A percentile compares a stretch with the other conserved stretches of the same genome.
These are phyloP conservation scores for Acanthochlamys bracteata DNA, from an alignment of 106 monocot genomes.

Conservation along the genomic window DNA sequence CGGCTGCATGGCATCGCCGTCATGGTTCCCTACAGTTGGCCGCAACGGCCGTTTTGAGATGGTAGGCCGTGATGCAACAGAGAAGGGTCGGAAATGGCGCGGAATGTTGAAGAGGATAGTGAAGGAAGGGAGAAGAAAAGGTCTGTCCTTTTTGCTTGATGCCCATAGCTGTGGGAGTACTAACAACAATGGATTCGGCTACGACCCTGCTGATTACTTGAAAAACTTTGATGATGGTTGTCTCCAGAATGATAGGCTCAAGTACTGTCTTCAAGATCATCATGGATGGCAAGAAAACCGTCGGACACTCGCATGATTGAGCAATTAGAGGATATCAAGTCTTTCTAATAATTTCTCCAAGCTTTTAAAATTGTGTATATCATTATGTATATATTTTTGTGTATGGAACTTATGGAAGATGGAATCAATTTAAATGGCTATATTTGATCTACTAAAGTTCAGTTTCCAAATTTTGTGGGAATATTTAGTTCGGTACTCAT, in stretches of 20 bases:
- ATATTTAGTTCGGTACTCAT: too few relatives aligned
- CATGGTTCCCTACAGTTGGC: constrained; percentile 14
- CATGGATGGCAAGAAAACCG: neutral
- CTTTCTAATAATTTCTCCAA: too few relatives aligned
- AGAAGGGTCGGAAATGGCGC: constrained; percentile 18
- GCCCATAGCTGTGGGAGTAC: neutral
- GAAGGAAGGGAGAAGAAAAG: constrained; percentile 21
- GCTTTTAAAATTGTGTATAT: too few relatives aligned
- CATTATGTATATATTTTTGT: too few relatives aligned
- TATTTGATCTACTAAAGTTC: too few relatives aligned
- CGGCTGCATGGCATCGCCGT: constrained; percentile 32
- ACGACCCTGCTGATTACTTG: constrained; percentile 41
- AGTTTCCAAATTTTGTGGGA: too few relatives aligned
- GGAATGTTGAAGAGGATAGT: constrained; percentile 22
- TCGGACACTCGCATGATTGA: neutral
- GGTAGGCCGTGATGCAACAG: constrained; percentile 7
- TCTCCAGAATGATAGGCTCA: neutral
- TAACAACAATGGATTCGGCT: constrained; percentile 27
- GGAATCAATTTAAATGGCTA: too few relatives aligned
- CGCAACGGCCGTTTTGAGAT: constrained; percentile 17
- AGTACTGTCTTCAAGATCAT: neutral
- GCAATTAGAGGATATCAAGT: too few relatives aligned
- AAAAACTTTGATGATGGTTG: constrained; percentile 56
- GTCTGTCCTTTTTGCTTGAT: constrained; percentile 1
- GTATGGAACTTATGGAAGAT: too few relatives aligned